Conservation (phyloP, 2,329 filamentous ascomycete species). For the Diaporthe sp. region DNA sequence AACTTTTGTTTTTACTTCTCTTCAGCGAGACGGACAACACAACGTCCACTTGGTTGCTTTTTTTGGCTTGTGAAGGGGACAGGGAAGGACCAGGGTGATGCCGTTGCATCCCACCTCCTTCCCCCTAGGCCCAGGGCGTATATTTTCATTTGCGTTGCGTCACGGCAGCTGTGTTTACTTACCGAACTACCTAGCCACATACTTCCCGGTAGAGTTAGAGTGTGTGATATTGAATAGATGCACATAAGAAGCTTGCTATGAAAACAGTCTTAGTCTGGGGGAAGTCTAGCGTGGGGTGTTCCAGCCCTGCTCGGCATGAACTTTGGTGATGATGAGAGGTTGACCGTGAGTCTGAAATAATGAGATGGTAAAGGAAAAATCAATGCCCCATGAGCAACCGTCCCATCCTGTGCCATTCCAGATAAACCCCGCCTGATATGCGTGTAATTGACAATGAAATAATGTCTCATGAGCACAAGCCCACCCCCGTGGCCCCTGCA, state of each 20-base stretch:
- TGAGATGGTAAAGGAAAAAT: not conserved
- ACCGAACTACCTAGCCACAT: not conserved
- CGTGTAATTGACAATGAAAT: constrained; percentile 7
- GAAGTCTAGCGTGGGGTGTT: constrained; percentile 22
- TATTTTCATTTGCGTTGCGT: not conserved
- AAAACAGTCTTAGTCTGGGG: constrained; percentile 10
- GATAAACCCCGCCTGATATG: constrained; percentile 11
- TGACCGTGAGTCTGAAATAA: not conserved
- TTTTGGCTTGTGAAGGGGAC: not conserved
- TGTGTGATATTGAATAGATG: constrained; percentile 9
- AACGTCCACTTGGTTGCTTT: not conserved
- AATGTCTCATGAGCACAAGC: constrained; percentile 1
- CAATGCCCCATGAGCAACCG: not conserved
- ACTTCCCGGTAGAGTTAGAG: constrained; percentile 14
- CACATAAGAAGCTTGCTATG: constrained; percentile 17
- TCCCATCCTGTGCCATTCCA: constrained; percentile 9
- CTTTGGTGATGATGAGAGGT: not conserved
- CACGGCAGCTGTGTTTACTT: not conserved
- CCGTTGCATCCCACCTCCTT: not conserved
- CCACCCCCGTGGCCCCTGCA: not conserved
- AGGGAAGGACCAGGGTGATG: not conserved
- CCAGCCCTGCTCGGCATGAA: not conserved
- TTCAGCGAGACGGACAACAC: not conserved
- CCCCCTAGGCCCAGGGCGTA: not conserved
- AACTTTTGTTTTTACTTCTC: not conserved